These are phyloP conservation scores for Aureobasidium melanogenum DNA, from an alignment of 2,329 filamentous ascomycete species.

Conservation along the genomic window DNA sequence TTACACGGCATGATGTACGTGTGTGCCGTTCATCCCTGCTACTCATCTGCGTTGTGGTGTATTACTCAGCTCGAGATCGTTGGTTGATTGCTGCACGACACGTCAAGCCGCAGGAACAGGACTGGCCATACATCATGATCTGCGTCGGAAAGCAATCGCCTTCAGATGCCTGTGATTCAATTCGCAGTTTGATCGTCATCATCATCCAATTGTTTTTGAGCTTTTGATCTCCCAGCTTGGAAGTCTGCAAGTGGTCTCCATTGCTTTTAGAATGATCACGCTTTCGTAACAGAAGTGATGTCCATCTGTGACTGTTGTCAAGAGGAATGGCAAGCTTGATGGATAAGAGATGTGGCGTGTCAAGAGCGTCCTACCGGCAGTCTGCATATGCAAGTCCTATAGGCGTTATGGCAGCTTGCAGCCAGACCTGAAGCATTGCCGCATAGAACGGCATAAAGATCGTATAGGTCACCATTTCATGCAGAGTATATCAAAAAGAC, in stretches of 20 bases:
- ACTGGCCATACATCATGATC: constrained; percentile 7
- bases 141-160: constrained; percentile 4
- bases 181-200: background rate
- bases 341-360: background rate
- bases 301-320: background rate
- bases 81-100: constrained; percentile 12
- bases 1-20: constrained; percentile 2
- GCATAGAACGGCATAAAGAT: background rate
- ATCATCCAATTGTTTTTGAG: background rate
- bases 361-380: background rate
- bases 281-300: background rate
- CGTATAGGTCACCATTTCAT: constrained; percentile 7
- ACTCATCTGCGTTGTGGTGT: background rate
- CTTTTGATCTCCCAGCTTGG: background rate
- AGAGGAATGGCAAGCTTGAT: background rate
- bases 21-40: constrained; percentile 2
- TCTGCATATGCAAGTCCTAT: constrained; percentile 8
- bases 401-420: constrained; percentile 10
- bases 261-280: background rate
- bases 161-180: background rate
- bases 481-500: constrained; percentile 1
- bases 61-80: background rate
- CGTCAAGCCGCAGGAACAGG: constrained; percentile 6
- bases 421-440: background rate
- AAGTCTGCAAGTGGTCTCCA: background rate